Percentiles rank a stretch among this genome's conserved stretches.
Evolutionary conservation across 768 basidiomycete species (phyloP).

Genomic region (Rhizopogon roseolus): DNA sequence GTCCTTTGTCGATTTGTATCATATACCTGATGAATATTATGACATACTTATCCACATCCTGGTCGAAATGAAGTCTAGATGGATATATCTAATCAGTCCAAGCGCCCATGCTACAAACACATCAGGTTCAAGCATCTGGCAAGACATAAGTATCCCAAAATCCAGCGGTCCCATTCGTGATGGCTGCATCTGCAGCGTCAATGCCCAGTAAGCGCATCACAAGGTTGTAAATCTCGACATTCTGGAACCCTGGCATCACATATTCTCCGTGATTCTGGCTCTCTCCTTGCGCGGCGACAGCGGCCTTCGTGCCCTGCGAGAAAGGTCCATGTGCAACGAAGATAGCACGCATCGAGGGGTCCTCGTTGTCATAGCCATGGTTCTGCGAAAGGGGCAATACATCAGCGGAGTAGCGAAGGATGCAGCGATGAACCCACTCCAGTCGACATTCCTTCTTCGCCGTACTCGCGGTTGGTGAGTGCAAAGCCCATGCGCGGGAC

Average conservation of each 20-base stretch:
- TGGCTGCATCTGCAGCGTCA: slow-evolving; percentile 40
- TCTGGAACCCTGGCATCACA: slow-evolving; percentile 79
- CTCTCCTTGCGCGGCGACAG: slow-evolving; percentile 27
- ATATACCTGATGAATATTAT: slow-evolving; percentile 1
- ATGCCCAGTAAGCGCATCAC: slow-evolving; percentile 72
- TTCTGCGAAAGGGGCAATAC: slow-evolving; percentile 39
- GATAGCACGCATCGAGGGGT: slow-evolving; percentile 77
- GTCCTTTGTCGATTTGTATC: neutral
- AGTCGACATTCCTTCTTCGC: slow-evolving; percentile 59
- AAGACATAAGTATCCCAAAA: slow-evolving; percentile 81
- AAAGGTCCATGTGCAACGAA: slow-evolving; percentile 94
- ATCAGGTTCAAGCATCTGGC: neutral
- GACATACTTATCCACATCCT: neutral
- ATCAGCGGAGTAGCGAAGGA: neutral
- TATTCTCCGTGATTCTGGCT: slow-evolving; percentile 38
- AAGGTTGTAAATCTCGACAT: slow-evolving; percentile 83
- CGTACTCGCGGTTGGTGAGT: slow-evolving; percentile 61
- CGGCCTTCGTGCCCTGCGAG: slow-evolving; percentile 57
- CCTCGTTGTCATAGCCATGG: slow-evolving; percentile 86
- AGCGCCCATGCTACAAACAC: neutral
- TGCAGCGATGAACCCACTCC: slow-evolving; percentile 52
- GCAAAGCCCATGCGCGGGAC: slow-evolving; percentile 80
- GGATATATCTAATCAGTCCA: neutral
- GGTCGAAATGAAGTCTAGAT: neutral
- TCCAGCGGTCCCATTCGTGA: slow-evolving; percentile 71